Conservation (phyloP, 768 basidiomycete species). For the Rhizopogon salebrosus region DNA sequence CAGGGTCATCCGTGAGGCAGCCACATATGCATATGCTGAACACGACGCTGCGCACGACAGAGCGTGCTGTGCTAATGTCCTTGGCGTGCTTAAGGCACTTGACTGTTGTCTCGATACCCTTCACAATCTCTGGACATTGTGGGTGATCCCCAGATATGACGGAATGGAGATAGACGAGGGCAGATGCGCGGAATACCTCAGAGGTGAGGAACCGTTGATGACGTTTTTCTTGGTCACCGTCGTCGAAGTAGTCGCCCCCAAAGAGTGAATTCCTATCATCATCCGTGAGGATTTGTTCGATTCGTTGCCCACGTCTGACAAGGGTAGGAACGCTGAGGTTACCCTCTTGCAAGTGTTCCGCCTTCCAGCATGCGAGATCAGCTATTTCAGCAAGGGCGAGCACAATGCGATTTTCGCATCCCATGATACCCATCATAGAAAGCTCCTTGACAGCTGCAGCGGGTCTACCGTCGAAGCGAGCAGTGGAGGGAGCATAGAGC, state of each 20-base stretch:
- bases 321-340: conserved; percentile 57
- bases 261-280: not conserved
- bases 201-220: conserved; percentile 42
- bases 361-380: conserved; percentile 63
- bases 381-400: conserved; percentile 77
- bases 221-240: conserved; percentile 4
- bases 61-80: conserved; percentile 35
- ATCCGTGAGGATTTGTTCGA: conserved; percentile 35
- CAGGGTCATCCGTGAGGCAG: conserved; percentile 51
- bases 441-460: conserved; percentile 36
- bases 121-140: conserved; percentile 54
- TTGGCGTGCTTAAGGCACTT: conserved; percentile 35
- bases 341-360: conserved; percentile 30
- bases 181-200: conserved; percentile 69
- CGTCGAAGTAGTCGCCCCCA: not conserved
- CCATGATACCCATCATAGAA: conserved; percentile 83
- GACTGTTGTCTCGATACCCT: conserved; percentile 51
- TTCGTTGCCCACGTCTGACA: conserved; percentile 44
- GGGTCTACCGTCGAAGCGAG: conserved; percentile 29
- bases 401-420: conserved; percentile 75
- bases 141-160: conserved; percentile 75
- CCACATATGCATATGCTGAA: conserved; percentile 75
- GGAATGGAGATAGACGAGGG: conserved; percentile 69
- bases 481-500: conserved; percentile 38
- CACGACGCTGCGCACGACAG: conserved; percentile 72